These are phyloP conservation scores for Thelephora terrestris DNA, from an alignment of 1,284 basidiomycete species.

Conservation along the genomic window DNA sequence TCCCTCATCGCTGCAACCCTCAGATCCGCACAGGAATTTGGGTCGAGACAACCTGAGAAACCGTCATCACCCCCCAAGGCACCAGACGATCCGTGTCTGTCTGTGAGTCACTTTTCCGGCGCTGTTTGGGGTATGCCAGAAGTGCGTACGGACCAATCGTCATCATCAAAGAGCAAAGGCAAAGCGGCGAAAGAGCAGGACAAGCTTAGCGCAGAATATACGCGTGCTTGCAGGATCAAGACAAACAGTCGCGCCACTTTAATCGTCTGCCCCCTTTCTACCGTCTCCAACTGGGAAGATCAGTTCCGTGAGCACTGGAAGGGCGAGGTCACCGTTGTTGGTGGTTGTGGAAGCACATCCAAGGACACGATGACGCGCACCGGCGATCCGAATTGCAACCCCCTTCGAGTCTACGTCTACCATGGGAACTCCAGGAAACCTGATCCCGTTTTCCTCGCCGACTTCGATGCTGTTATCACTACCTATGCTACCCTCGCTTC, in stretches of 20 bases:
- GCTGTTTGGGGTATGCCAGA: conserved; percentile 77
- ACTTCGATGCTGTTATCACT: conserved; percentile 96
- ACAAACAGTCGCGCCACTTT: conserved; percentile 81
- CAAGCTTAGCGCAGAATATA: conserved; percentile 56
- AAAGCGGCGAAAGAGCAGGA: conserved; percentile 56
- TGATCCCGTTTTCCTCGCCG: conserved; percentile 77
- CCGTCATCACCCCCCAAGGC: conserved; percentile 29
- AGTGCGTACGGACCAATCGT: conserved; percentile 1
- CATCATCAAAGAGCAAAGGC: conserved; percentile 45
- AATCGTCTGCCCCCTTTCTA: conserved; percentile 95
- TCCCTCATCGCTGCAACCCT: conserved; percentile 87
- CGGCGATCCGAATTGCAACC: conserved; percentile 20
- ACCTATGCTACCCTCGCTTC: conserved; percentile 94
- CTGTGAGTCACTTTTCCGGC: conserved; percentile 62
- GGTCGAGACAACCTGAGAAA: conserved; percentile 39
- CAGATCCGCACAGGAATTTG: conserved; percentile 60
- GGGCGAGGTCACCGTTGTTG: conserved; percentile 71
- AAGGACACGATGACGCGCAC: conserved; percentile 2
- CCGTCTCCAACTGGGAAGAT: conserved; percentile 98
- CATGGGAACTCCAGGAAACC: conserved; percentile 87
- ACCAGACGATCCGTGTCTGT: conserved; percentile 30
- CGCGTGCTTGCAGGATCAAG: conserved; percentile 65
- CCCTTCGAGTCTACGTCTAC: conserved; percentile 86
- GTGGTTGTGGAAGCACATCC: conserved; percentile 35
- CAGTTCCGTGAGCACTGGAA: conserved; percentile 95